phyloP scores from a whole-genome alignment of 768 basidiomycete species.

The Tricholoma saponaceum region DNA sequence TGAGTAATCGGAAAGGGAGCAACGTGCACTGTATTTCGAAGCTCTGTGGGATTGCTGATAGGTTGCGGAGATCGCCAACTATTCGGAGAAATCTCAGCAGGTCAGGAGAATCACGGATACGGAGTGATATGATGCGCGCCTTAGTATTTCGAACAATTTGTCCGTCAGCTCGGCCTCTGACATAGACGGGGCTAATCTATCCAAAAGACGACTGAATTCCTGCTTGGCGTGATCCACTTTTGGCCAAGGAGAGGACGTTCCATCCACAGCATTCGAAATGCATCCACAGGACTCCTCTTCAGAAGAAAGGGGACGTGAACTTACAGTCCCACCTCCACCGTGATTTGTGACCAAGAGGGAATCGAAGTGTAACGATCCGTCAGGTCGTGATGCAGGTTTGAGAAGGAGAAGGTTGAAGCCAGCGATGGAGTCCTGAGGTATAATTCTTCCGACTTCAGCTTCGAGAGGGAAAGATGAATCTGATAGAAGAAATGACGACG shows the following conservation, averaged over 20 bases:
- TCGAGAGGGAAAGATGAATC: conserved; percentile 43
- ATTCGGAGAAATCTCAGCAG: conserved; percentile 23
- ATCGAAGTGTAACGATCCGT: conserved; percentile 40
- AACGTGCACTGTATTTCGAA: conserved; percentile 63
- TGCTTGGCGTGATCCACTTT: conserved; percentile 62
- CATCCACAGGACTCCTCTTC: conserved; percentile 51
- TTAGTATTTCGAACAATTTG: conserved; percentile 60
- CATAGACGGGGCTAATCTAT: conserved; percentile 28
- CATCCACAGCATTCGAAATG: conserved; percentile 75
- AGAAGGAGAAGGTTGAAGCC: conserved; percentile 82
- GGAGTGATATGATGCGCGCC: conserved; percentile 45
- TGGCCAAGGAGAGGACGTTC: conserved; percentile 61
- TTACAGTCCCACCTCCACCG: conserved; percentile 62
- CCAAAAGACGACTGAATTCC: conserved; percentile 42
- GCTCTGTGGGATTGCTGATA: conserved; percentile 45
- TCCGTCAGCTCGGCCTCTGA: conserved; percentile 53
- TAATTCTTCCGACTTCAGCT: conserved; percentile 43
- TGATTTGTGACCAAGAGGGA: conserved; percentile 62
- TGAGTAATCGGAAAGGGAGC: conserved; percentile 41
- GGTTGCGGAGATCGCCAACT: conserved; percentile 46
- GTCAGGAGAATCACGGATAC: conserved; percentile 19
- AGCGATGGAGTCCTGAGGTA: conserved; percentile 47
- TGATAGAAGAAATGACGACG: conserved; percentile 63
- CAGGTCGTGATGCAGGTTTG: conserved; percentile 32
- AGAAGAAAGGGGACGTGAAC: conserved; percentile 45